phyloP scores from a whole-genome alignment of 2,329 filamentous ascomycete genomes.

The Davidsoniella virescens region DNA sequence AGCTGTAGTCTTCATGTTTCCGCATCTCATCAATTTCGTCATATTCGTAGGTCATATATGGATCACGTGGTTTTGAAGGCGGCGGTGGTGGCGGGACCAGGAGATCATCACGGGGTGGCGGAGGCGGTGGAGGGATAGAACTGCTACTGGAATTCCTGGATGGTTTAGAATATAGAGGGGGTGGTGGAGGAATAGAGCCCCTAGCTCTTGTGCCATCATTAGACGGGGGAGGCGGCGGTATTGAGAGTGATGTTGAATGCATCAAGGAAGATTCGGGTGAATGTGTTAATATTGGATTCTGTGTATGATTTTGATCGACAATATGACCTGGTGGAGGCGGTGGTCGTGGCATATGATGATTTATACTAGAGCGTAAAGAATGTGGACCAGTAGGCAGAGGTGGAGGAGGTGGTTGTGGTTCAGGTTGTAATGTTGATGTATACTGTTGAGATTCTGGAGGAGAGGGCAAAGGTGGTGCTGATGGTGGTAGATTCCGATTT shows the following conservation, averaged over 20 bases:
- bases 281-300: no score
- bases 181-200: not conserved
- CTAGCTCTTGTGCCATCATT: no score
- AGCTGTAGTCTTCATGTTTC: not conserved
- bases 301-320: not conserved
- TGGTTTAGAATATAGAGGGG: not conserved
- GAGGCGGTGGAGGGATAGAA: conserved; percentile 2
- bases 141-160: not conserved
- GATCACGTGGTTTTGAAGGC: not conserved
- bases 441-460: no score
- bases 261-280: not conserved
- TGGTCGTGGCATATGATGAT: not conserved
- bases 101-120: not conserved
- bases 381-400: not conserved
- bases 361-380: not conserved
- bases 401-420: not conserved
- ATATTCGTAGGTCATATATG: conserved; percentile 1
- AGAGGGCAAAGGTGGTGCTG: not conserved
- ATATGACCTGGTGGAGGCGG: not conserved
- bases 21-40: conserved; percentile 8
- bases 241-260: not conserved
- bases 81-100: not conserved
- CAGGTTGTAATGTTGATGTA: not conserved
- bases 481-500: not conserved
- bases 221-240: not conserved